Conservation (phyloP, 2,329 filamentous ascomycete genomes). For the Chaetomiaceae sp. region DNA sequence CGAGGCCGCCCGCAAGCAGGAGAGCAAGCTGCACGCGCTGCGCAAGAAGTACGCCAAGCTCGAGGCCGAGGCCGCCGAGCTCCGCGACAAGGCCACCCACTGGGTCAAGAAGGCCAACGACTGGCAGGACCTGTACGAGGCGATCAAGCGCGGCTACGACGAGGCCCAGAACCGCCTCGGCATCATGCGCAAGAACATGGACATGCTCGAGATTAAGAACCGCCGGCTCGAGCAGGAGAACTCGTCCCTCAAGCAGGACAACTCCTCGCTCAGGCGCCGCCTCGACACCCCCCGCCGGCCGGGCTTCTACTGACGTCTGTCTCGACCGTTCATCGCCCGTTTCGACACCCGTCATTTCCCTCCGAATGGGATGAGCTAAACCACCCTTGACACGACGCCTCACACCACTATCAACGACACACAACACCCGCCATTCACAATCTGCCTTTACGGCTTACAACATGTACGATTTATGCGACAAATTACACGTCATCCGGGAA, state of each 20-base stretch:
- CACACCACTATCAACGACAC: too few species aligned
- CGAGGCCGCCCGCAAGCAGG: conserved; percentile 26
- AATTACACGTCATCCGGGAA: too few species aligned
- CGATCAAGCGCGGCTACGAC: conserved; percentile 22
- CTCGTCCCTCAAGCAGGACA: conserved; percentile 24
- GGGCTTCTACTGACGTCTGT: too few species aligned
- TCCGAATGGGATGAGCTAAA: too few species aligned
- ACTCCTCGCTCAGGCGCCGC: conserved; percentile 18
- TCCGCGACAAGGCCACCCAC: conserved; percentile 30
- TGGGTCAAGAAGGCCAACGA: conserved; percentile 28
- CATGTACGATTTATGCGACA: too few species aligned
- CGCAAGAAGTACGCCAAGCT: conserved; percentile 31
- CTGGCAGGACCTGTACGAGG: conserved; percentile 18
- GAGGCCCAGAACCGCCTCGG: conserved; percentile 22
- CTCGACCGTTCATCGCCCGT: too few species aligned
- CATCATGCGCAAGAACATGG: conserved; percentile 21
- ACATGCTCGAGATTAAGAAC: conserved; percentile 26
- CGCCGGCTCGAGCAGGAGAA: conserved; percentile 25
- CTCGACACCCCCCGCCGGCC: background rate
- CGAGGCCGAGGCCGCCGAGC: conserved; percentile 33
- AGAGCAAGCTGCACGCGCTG: conserved; percentile 30
- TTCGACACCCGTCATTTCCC: too few species aligned
- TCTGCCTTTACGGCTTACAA: background rate
- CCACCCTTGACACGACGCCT: too few species aligned
- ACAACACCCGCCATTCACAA: background rate